Evolutionary conservation across 495 filamentous ascomycete species (phyloP).

Genomic region (Acidomyces sp.): DNA sequence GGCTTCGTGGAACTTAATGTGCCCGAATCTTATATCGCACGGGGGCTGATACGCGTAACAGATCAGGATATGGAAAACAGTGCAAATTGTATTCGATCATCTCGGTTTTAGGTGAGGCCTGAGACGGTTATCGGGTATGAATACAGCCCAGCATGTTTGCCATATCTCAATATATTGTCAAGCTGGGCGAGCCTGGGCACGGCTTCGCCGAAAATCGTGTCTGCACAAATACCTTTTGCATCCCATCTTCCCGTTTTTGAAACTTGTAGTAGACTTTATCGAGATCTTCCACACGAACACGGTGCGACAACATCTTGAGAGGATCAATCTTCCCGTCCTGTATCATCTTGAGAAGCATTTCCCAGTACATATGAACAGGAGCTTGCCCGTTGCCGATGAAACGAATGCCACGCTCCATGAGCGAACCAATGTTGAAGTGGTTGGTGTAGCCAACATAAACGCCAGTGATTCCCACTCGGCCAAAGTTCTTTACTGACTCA

Average conservation of each 20-base stretch:
- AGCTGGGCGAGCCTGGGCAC: conserved; percentile 23
- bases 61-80: no score
- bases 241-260: conserved; percentile 29
- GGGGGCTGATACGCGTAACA: no score
- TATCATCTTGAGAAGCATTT: conserved; percentile 57
- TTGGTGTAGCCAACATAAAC: conserved; percentile 60
- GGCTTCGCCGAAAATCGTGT: conserved; percentile 28
- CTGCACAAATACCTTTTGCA: conserved; percentile 35
- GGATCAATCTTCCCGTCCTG: conserved; percentile 60
- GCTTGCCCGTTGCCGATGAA: conserved; percentile 77
- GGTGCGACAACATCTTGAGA: conserved; percentile 65
- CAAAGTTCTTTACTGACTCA: conserved; percentile 59
- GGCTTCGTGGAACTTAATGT: no score
- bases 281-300: conserved; percentile 61
- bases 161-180: conserved; percentile 26
- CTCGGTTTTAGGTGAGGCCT: no score
- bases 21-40: no score
- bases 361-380: conserved; percentile 75
- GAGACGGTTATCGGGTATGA: no score
- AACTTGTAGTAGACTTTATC: conserved; percentile 37
- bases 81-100: no score
- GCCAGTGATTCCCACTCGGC: conserved; percentile 63
- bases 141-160: no score
- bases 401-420: conserved; percentile 79
- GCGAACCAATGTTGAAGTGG: conserved; percentile 35